Percentiles rank a stretch among this genome's conserved stretches.
Evolutionary conservation across 2,329 filamentous ascomycete species (phyloP).

Genomic region (Parafenestella ontariensis): DNA sequence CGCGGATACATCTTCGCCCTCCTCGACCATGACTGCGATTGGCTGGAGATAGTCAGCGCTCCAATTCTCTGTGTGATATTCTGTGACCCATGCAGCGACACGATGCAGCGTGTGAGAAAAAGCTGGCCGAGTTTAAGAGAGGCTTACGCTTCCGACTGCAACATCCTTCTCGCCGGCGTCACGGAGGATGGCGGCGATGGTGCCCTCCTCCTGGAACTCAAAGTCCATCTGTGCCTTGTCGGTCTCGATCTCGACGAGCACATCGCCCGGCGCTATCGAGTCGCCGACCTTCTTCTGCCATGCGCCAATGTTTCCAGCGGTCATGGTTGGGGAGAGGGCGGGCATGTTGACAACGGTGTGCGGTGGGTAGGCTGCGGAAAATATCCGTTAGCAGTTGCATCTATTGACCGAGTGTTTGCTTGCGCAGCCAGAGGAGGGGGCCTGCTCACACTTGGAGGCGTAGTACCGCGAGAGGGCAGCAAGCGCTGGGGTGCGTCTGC

Average conservation of each 20-base stretch:
- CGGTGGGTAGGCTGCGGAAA: constrained; percentile 80
- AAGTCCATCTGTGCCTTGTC: constrained; percentile 99
- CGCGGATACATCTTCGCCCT: constrained; percentile 82
- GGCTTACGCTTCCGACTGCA: constrained; percentile 83
- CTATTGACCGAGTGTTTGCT: constrained; percentile 1
- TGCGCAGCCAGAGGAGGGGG: not conserved
- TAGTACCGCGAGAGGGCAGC: constrained; percentile 70
- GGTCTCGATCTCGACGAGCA: constrained; percentile 97
- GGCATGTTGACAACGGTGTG: constrained; percentile 98
- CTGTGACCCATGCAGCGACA: not conserved
- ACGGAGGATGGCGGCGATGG: constrained; percentile 92
- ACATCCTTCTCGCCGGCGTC: constrained; percentile 94
- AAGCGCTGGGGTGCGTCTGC: constrained; percentile 59
- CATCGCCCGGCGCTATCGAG: constrained; percentile 85
- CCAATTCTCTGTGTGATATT: not conserved
- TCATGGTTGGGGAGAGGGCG: constrained; percentile 97
- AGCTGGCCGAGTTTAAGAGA: not conserved
- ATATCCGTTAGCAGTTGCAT: constrained; percentile 39
- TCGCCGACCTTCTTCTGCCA: constrained; percentile 99
- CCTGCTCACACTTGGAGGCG: constrained; percentile 70
- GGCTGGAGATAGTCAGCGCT: constrained; percentile 66
- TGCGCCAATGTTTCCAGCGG: constrained; percentile 89
- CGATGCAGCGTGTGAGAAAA: not conserved
- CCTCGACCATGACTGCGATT: constrained; percentile 93
- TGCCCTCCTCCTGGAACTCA: constrained; percentile 98